A percentile compares a stretch with the other conserved stretches of the same genome.
phyloP scores from a whole-genome alignment of 768 basidiomycete genomes.

The Termitomyces sp. region DNA sequence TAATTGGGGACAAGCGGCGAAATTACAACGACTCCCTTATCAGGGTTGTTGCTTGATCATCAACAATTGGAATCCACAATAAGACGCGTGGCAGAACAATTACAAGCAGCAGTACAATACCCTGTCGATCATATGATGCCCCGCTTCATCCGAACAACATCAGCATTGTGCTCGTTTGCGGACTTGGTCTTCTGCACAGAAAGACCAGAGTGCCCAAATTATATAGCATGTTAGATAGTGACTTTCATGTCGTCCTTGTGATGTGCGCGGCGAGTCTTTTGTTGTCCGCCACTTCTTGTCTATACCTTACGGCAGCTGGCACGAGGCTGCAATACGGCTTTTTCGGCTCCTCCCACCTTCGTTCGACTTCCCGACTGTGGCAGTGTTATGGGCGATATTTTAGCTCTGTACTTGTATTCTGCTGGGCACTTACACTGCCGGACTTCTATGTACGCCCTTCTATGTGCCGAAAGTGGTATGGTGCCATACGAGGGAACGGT shows the following conservation, averaged over 20 bases:
- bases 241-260: neutral
- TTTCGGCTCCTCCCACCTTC: neutral
- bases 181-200: neutral
- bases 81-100: constrained; percentile 1
- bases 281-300: neutral
- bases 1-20: constrained; percentile 28
- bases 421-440: neutral
- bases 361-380: neutral
- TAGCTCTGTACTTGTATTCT: neutral
- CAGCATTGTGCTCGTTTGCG: neutral
- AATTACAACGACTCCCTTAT: constrained; percentile 27
- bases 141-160: neutral
- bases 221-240: neutral
- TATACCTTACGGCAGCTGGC: neutral
- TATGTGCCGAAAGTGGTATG: neutral
- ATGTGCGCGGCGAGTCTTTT: neutral
- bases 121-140: neutral
- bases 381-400: neutral
- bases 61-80: neutral
- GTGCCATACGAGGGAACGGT: neutral
- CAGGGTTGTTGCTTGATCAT: constrained; percentile 12
- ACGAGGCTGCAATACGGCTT: neutral
- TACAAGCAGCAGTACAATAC: neutral
- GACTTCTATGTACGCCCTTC: neutral
- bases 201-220: neutral